phyloP scores from a whole-genome alignment of 345 rosid species.

The Cardamine chenopodiifolia region DNA sequence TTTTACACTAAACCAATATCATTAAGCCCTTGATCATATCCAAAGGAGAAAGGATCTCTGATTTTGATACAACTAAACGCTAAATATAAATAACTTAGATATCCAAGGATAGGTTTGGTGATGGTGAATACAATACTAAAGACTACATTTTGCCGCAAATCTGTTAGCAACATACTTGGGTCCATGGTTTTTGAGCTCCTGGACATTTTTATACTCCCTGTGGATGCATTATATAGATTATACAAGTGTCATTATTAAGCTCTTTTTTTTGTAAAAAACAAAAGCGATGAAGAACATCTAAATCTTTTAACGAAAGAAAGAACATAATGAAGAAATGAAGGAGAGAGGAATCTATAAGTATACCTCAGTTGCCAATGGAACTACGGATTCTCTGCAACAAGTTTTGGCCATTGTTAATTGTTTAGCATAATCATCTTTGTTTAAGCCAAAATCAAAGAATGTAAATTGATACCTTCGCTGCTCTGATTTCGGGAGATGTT shows the following conservation, averaged over 20 bases:
- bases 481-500: slow-evolving; percentile 80
- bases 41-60: background rate
- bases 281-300: background rate
- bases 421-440: slow-evolving; percentile 4
- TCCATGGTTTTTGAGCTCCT: slow-evolving; percentile 16
- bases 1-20: background rate
- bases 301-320: background rate
- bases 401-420: slow-evolving; percentile 31
- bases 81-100: slow-evolving; percentile 33
- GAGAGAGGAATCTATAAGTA: slow-evolving; percentile 4
- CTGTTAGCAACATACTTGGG: slow-evolving; percentile 2
- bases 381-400: slow-evolving; percentile 63
- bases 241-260: background rate
- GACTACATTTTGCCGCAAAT: slow-evolving; percentile 14
- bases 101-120: background rate
- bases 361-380: slow-evolving; percentile 66
- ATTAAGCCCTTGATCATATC: slow-evolving; percentile 12
- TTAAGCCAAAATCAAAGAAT: slow-evolving; percentile 6
- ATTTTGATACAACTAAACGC: slow-evolving; percentile 22
- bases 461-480: slow-evolving; percentile 59
- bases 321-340: background rate
- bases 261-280: background rate
- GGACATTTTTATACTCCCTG: slow-evolving; percentile 25
- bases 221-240: background rate
- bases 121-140: slow-evolving; percentile 4